These are phyloP conservation scores for Pseudogymnoascus destructans DNA, from an alignment of 2,329 filamentous ascomycete genomes.

Conservation along the genomic window DNA sequence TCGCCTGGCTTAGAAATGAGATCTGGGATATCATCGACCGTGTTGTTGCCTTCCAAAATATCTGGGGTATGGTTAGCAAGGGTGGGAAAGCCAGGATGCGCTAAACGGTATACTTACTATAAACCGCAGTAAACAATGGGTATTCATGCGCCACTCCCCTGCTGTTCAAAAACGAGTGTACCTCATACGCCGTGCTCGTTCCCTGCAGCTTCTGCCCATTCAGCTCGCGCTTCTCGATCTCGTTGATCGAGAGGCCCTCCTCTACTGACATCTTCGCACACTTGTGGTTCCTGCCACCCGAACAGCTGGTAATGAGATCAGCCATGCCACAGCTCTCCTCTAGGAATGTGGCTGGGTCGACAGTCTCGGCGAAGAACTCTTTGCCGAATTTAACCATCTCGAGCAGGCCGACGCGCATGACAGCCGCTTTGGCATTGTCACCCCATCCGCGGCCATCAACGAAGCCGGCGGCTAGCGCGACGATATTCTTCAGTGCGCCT, in stretches of 20 bases:
- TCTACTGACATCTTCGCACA: constrained; percentile 83
- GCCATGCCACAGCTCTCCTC: constrained; percentile 91
- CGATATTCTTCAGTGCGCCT: constrained; percentile 92
- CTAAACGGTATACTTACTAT: constrained; percentile 27
- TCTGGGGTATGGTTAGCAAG: constrained; percentile 29
- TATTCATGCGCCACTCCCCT: constrained; percentile 70
- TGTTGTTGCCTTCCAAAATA: constrained; percentile 63
- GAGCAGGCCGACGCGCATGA: constrained; percentile 90
- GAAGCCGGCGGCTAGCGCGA: constrained; percentile 87
- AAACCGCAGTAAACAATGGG: constrained; percentile 83
- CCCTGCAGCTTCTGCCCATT: constrained; percentile 97
- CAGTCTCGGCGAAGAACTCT: constrained; percentile 76
- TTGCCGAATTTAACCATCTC: constrained; percentile 97
- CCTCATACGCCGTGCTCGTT: constrained; percentile 80
- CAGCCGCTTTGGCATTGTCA: constrained; percentile 95
- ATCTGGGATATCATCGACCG: constrained; percentile 67
- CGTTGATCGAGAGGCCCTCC: constrained; percentile 64
- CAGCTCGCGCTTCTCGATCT: constrained; percentile 78
- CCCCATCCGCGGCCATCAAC: constrained; percentile 94
- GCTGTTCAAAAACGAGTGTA: constrained; percentile 75
- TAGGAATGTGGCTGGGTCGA: constrained; percentile 79
- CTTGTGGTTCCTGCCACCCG: constrained; percentile 82
- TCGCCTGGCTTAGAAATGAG: constrained; percentile 34
- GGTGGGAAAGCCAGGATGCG: neutral
- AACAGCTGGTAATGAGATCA: constrained; percentile 89